phyloP scores from a whole-genome alignment of 2,329 filamentous ascomycete genomes.

The Penicillium hesseltinei region DNA sequence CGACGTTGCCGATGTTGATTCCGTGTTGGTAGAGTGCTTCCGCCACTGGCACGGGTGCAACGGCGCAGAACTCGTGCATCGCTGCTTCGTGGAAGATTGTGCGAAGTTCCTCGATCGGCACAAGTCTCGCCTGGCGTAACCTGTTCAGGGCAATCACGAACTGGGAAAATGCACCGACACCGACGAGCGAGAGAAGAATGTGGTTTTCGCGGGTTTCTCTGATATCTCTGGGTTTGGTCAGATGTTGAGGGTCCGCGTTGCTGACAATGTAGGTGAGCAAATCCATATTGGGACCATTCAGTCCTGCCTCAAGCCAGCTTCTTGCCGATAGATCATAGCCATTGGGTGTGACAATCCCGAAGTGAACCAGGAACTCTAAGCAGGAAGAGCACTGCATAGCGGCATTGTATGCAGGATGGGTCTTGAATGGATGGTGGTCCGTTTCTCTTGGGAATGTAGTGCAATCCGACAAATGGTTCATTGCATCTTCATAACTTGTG shows the following conservation, averaged over 20 bases:
- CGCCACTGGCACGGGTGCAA: not conserved
- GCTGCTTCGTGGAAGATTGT: slow-evolving; percentile 1
- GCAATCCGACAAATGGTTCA: not conserved
- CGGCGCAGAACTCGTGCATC: slow-evolving; percentile 3
- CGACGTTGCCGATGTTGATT: slow-evolving; percentile 4
- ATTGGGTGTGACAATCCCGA: not conserved
- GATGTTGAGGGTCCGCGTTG: not conserved
- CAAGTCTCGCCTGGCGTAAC: not conserved
- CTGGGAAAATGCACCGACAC: not conserved
- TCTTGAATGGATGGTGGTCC: not conserved
- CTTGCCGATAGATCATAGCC: slow-evolving; percentile 5
- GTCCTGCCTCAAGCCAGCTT: slow-evolving; percentile 3
- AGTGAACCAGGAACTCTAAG: not conserved
- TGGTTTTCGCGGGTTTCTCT: not conserved
- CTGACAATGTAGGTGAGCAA: not conserved
- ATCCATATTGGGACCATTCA: slow-evolving; percentile 1
- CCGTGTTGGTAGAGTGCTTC: not conserved
- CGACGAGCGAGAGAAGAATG: not conserved
- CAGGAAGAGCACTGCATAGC: slow-evolving; percentile 1
- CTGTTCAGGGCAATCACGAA: not conserved
- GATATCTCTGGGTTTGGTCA: not conserved
- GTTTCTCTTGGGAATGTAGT: not conserved
- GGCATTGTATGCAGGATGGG: not conserved
- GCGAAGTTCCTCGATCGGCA: not conserved
- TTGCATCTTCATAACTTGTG: not conserved